Base-by-base conservation (phyloP, 495 filamentous ascomycete species). In the Pseudoneurospora amorphoporcata region DNA sequence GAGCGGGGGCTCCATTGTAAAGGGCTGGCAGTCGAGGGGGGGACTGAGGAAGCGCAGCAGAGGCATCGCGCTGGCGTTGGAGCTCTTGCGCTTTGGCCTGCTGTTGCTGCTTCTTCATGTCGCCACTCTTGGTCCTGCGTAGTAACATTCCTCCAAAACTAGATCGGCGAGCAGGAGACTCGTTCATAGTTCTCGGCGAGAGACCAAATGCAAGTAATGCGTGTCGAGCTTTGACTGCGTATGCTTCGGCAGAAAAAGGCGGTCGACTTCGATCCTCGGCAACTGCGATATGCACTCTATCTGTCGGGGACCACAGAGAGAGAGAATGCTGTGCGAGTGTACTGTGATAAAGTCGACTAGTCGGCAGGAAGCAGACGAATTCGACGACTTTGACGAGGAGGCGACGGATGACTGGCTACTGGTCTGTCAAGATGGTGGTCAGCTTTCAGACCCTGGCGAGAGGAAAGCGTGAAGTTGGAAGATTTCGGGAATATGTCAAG, bases 21-120 rank as follows among this genome's bases (percentile, higher is more conserved):
- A 97, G 86, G 72, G 90, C 90, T 35, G 95, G 95, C 38, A 98
- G 88, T 77, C 89, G 90, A 53, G 95, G 95, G 42, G 94, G 90
- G 35, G 86, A 85, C 75, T 89, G 88, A 70, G 92, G 86, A 68
- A 93, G 86, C 53, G 91, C 81, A 74, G 90, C 35, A 37, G 35
- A 37, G 35, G 35, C 88, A 76, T 88, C 86, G 72, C 89, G 89
- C 83, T 88, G 88, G 74, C 88, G 88, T 75, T 87, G 87, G 70
- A 90, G 84, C 78, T 93, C 90, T 76, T 91, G 88, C 79, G 91
- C 87, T 79, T 82, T 77, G 10, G 77, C 79, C 42, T 80, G 79
- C 78, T 87, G 86, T 72, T 84, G 83, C 84, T 92, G 94, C 86
- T 87, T 91, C 79, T 88, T 90, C 79, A 93, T 86, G 81, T 89